A percentile compares a stretch with the other conserved stretches of the same genome.
Conservation (phyloP, 148 eudicot species). For the Vaccinium darrowii region DNA sequence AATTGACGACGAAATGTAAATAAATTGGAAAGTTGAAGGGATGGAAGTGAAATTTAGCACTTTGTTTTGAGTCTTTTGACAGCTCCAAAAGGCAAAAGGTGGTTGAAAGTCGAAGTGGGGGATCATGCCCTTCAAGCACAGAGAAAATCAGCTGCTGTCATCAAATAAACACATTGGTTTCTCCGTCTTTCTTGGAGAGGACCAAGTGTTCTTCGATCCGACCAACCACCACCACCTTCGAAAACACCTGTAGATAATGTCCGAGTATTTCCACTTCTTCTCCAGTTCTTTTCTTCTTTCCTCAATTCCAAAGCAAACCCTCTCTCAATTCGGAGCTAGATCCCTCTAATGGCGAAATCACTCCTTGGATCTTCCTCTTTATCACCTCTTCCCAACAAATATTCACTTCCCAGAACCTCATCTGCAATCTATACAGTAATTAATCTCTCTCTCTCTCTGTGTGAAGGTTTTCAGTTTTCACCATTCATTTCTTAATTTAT, state of each 20-base stretch:
- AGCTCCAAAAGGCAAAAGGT: neutral
- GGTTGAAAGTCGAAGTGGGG: neutral
- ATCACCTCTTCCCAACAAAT: slow-evolving; percentile 13
- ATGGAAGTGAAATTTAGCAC: too few relatives aligned
- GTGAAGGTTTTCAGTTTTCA: too few relatives aligned
- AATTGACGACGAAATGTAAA: too few relatives aligned
- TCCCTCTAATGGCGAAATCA: slow-evolving; percentile 39
- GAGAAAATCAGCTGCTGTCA: neutral
- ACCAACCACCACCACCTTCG: slow-evolving; percentile 16
- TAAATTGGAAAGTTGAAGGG: too few relatives aligned
- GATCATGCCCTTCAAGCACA: neutral
- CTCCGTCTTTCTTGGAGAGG: slow-evolving; percentile 86
- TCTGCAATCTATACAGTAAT: slow-evolving; percentile 30
- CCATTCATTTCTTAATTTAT: slow-evolving; percentile 13
- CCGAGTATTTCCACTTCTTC: neutral
- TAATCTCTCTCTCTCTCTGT: neutral
- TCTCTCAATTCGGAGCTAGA: neutral
- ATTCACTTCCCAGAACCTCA: slow-evolving; percentile 21
- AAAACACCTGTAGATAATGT: neutral
- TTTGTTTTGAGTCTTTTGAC: too few relatives aligned
- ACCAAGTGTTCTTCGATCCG: slow-evolving; percentile 36
- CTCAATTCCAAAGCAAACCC: neutral
- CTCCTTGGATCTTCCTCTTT: slow-evolving; percentile 33
- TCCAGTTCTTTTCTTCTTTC: neutral
- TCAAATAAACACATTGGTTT: slow-evolving; percentile 39